Conservation (phyloP, 148 eudicot species). For the Amaranthus hypochondriacus region DNA sequence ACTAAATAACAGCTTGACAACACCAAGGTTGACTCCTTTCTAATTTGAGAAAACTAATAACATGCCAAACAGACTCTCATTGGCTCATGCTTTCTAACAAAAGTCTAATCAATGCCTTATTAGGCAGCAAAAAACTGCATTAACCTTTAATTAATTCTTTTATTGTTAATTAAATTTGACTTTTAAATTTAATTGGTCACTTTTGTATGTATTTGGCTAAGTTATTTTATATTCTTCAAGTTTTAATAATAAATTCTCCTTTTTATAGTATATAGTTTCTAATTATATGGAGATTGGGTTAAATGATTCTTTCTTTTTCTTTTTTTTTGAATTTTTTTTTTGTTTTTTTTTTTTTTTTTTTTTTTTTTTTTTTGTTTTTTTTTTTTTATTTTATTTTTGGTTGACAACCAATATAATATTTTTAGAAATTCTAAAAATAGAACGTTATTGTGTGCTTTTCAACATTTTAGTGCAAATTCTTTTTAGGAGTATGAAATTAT, state of each 20-base stretch:
- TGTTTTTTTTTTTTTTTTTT: no score
- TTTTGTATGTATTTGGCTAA: background rate
- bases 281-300: background rate
- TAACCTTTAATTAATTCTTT: background rate
- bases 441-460: no score
- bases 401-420: background rate
- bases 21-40: constrained; percentile 26
- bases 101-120: constrained; percentile 6
- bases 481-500: no score
- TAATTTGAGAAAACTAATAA: constrained; percentile 9
- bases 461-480: no score
- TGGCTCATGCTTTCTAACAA: constrained; percentile 15
- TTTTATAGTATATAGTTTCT: constrained; percentile 6
- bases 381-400: no score
- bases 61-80: background rate
- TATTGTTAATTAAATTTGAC: background rate
- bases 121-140: constrained; percentile 16
- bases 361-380: no score
- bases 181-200: background rate
- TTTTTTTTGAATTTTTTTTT: no score
- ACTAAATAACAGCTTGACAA: constrained; percentile 17
- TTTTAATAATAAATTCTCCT: background rate
- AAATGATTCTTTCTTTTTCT: constrained; percentile 11
- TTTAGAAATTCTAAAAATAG: background rate
- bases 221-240: background rate